These are phyloP conservation scores for Penicillium frequentans DNA, from an alignment of 2,329 filamentous ascomycete species.

Conservation along the genomic window DNA sequence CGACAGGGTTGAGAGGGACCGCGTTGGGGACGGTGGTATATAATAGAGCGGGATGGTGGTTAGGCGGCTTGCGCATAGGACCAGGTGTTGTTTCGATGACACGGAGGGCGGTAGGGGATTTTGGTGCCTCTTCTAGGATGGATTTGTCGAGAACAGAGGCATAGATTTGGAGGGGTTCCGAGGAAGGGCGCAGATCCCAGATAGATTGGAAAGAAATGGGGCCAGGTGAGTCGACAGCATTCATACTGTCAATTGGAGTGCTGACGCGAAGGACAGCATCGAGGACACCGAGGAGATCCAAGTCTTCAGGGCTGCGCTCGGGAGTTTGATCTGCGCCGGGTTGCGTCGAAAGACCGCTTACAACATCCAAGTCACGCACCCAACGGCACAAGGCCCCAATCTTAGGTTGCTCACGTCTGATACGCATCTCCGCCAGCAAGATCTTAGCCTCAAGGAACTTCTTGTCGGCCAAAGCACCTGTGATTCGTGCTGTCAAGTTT, in stretches of 20 bases:
- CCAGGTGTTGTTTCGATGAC: slow-evolving; percentile 64
- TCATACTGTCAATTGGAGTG: slow-evolving; percentile 55
- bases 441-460: slow-evolving; percentile 66
- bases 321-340: slow-evolving; percentile 39
- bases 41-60: slow-evolving; percentile 65
- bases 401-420: slow-evolving; percentile 65
- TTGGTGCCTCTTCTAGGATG: slow-evolving; percentile 46
- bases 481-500: slow-evolving; percentile 67
- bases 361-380: slow-evolving; percentile 70
- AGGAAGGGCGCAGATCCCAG: slow-evolving; percentile 59
- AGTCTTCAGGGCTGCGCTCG: slow-evolving; percentile 42
- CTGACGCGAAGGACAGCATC: slow-evolving; percentile 65
- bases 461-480: slow-evolving; percentile 64
- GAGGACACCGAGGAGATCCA: slow-evolving; percentile 60
- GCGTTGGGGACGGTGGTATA: slow-evolving; percentile 62
- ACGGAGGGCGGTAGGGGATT: slow-evolving; percentile 43
- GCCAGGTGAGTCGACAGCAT: slow-evolving; percentile 34
- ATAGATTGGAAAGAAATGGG: slow-evolving; percentile 60
- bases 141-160: slow-evolving; percentile 60
- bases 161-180: slow-evolving; percentile 50
- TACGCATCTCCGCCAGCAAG: slow-evolving; percentile 68
- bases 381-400: slow-evolving; percentile 69
- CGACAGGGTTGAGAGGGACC: slow-evolving; percentile 50
- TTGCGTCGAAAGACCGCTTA: slow-evolving; percentile 63
- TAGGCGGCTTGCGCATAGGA: slow-evolving; percentile 63